These are phyloP conservation scores for Lagenidium giganteum DNA, from an alignment of 352 stramenopile species.

Conservation along the genomic window DNA sequence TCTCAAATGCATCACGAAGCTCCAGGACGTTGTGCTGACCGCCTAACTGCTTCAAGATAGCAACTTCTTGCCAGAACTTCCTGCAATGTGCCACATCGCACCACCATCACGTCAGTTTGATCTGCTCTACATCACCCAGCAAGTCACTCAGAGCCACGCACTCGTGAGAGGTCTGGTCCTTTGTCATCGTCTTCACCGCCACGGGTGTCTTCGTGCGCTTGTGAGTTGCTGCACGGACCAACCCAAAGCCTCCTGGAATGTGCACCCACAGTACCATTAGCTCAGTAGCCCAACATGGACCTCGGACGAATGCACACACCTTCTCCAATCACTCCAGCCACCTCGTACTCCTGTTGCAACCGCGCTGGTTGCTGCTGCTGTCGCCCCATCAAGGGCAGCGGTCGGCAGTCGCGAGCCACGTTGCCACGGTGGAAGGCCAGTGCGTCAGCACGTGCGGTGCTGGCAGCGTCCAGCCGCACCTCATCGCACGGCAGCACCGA, in stretches of 20 bases:
- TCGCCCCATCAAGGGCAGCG: no score
- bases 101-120: background rate
- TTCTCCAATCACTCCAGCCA: slow-evolving; percentile 41
- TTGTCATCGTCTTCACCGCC: slow-evolving; percentile 51
- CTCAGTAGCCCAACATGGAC: no score
- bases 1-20: slow-evolving; percentile 54
- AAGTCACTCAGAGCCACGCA: slow-evolving; percentile 1
- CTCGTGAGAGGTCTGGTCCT: slow-evolving; percentile 33
- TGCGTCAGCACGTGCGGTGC: no score
- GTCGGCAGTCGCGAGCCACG: no score
- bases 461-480: no score
- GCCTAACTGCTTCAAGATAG: slow-evolving; percentile 36
- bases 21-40: slow-evolving; percentile 36
- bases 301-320: no score
- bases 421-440: no score
- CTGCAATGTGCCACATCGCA: background rate
- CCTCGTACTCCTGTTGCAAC: slow-evolving; percentile 35
- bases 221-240: slow-evolving; percentile 39
- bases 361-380: background rate
- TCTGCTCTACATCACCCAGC: background rate
- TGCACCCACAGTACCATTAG: no score
- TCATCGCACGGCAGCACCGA: no score
- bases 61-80: slow-evolving; percentile 49
- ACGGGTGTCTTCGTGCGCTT: slow-evolving; percentile 33
- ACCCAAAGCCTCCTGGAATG: slow-evolving; percentile 45